Evolutionary conservation across 208 protist genomes (phyloP).

Genomic region (Vickermania spadyakhi): DNA sequence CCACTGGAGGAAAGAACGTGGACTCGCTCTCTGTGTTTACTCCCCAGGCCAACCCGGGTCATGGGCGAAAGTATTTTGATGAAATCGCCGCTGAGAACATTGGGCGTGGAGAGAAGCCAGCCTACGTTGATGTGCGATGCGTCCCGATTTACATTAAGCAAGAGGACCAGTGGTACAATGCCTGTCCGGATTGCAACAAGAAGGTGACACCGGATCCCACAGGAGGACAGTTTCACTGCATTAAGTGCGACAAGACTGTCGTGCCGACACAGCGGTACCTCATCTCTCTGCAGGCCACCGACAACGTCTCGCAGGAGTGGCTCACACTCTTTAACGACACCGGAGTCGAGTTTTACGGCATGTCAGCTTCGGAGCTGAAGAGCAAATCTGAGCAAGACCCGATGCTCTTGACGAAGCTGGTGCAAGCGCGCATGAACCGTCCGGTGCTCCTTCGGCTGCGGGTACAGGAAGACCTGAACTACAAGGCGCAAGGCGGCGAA

Average conservation of each 20-base stretch:
- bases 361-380: constrained; percentile 79
- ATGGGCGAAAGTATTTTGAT: constrained; percentile 77
- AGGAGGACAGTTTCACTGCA: constrained; percentile 73
- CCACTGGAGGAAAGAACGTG: constrained; percentile 75
- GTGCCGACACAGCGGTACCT: constrained; percentile 79
- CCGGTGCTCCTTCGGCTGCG: constrained; percentile 81
- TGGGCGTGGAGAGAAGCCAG: constrained; percentile 67
- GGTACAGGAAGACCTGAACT: constrained; percentile 73
- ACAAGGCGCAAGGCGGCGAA: constrained; percentile 23
- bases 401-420: constrained; percentile 64
- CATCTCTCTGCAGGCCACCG: constrained; percentile 78
- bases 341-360: constrained; percentile 82
- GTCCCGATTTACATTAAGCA: constrained; percentile 88
- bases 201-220: constrained; percentile 80
- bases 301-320: constrained; percentile 86
- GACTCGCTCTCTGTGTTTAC: constrained; percentile 45
- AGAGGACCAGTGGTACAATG: constrained; percentile 87
- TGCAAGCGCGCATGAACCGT: constrained; percentile 77
- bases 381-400: constrained; percentile 60
- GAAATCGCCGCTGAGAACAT: constrained; percentile 69
- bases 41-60: constrained; percentile 7
- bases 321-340: constrained; percentile 89
- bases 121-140: constrained; percentile 83
- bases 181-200: constrained; percentile 88
- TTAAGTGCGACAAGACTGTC: constrained; percentile 80